Percentiles rank a stretch among this genome's conserved stretches.
Conservation (phyloP, 495 filamentous ascomycete species). For the Podospora pseudopauciseta region DNA sequence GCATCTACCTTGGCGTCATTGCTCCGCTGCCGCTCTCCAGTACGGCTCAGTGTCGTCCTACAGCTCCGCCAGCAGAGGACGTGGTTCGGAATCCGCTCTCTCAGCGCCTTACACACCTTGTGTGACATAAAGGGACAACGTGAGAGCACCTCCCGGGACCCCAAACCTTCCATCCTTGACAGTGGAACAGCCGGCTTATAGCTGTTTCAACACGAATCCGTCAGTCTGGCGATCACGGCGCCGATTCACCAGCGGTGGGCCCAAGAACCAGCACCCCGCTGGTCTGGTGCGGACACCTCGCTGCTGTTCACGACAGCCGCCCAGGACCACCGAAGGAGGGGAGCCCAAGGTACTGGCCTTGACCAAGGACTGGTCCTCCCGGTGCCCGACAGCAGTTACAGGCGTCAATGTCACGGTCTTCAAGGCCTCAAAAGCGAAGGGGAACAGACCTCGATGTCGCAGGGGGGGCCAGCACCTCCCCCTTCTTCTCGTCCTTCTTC, state of each 20-base stretch:
- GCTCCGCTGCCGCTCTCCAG: not conserved
- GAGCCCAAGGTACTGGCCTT: conserved; percentile 33
- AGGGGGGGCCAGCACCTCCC: conserved; percentile 50
- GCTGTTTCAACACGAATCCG: conserved; percentile 16
- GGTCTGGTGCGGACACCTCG: conserved; percentile 22
- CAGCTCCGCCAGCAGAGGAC: conserved; percentile 8
- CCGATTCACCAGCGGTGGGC: conserved; percentile 18
- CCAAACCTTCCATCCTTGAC: conserved; percentile 8
- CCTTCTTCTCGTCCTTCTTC: conserved; percentile 42
- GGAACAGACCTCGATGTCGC: conserved; percentile 60
- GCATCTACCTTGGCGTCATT: conserved; percentile 11
- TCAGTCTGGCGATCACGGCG: conserved; percentile 35
- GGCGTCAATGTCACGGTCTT: conserved; percentile 54
- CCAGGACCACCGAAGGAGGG: conserved; percentile 27
- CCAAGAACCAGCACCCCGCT: conserved; percentile 28
- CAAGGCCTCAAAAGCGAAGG: conserved; percentile 48
- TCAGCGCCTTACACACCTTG: conserved; percentile 7
- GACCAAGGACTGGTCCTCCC: conserved; percentile 18
- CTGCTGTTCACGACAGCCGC: conserved; percentile 19
- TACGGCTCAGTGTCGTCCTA: conserved; percentile 3
- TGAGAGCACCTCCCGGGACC: conserved; percentile 4
- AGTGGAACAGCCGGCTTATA: conserved; percentile 12
- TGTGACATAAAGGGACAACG: conserved; percentile 15
- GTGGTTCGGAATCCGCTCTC: conserved; percentile 14
- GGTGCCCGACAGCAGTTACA: conserved; percentile 20